Evolutionary conservation across 2,329 filamentous ascomycete species (phyloP), one percentile per base, ranked within the genome.

Genomic region (Cladosporium sp.): DNA sequence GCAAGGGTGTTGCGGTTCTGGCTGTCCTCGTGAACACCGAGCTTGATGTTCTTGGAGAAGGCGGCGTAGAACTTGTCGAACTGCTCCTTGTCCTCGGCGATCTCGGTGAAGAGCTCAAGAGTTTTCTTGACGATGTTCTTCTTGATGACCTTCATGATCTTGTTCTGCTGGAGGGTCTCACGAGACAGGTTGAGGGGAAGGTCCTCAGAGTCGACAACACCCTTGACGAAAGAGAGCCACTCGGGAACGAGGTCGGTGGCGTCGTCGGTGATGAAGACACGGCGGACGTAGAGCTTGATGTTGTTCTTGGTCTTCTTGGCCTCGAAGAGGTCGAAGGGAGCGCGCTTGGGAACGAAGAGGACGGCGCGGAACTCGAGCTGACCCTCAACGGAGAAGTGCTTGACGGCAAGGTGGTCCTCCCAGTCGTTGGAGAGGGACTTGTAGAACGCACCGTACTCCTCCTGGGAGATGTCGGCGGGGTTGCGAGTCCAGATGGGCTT

Each of bases 231-330:
- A 79, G 89, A 84, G 69, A 98, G 85, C 93, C 93, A 98, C 82
- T 98, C 93, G 55, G 93, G 93, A 61, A 98, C 94, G 77, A 98
- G 86, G 72, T 98, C 93, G 64, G 93, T 97, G 65, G 93, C 93
- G 74, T 98, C 93, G 64, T 98, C 93, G 55, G 93, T 98, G 82
- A 98, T 98, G 87, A 98, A 98, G 75, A 98, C 93, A 73, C 93
- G 93, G 74, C 93, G 92, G 69, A 98, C 93, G 78, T 98, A 98
- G 66, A 98, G 86, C 86, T 98, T 98, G 84, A 98, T 97, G 87
- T 98, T 98, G 88, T 97, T 98, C 90, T 98, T 98, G 71, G 92
- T 96, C 87, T 96, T 95, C 89, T 98, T 98, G 72, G 92, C 96
- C 87, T 98, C 93, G 74, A 98, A 98, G 57, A 98, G 88, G 70